A percentile compares a stretch with the other conserved stretches of the same genome.
Conservation (phyloP, 2,329 filamentous ascomycete genomes). For the Aciculosporium take region DNA sequence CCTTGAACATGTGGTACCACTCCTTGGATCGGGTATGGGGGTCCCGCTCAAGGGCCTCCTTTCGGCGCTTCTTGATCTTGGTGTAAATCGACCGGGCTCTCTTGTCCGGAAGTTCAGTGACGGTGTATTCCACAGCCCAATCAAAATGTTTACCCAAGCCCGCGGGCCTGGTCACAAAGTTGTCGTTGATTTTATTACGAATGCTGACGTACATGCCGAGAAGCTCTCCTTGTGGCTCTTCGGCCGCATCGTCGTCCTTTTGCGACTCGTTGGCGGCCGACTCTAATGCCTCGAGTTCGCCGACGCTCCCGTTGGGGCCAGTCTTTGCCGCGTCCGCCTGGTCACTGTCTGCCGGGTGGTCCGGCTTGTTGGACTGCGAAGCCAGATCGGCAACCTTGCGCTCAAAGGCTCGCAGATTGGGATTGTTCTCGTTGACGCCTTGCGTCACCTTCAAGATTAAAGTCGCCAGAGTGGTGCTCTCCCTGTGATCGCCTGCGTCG, state of each 20-base stretch:
- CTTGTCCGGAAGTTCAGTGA: constrained; percentile 43
- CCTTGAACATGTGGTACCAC: constrained; percentile 33
- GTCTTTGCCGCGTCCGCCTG: not conserved
- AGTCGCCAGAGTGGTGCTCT: constrained; percentile 25
- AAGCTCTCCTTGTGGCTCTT: constrained; percentile 23
- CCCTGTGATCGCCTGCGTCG: constrained; percentile 2
- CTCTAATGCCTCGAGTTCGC: not conserved
- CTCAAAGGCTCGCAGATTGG: constrained; percentile 35
- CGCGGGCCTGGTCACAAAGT: constrained; percentile 45
- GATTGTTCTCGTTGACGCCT: constrained; percentile 25
- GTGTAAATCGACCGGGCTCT: constrained; percentile 39
- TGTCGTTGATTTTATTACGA: constrained; percentile 57
- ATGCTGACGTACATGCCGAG: constrained; percentile 59
- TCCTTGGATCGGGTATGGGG: constrained; percentile 26
- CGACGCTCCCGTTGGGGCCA: not conserved
- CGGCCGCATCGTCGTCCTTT: not conserved
- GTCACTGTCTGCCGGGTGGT: not conserved
- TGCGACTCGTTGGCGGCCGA: not conserved
- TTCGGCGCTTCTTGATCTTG: constrained; percentile 41
- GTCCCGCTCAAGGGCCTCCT: constrained; percentile 26
- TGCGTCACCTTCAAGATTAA: constrained; percentile 38
- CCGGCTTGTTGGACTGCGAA: constrained; percentile 18
- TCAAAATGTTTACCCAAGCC: constrained; percentile 24
- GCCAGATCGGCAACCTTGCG: constrained; percentile 35
- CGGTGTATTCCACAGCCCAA: constrained; percentile 69